Conservation (phyloP, 1,139 yeast species). For the Candida mesenterica region DNA sequence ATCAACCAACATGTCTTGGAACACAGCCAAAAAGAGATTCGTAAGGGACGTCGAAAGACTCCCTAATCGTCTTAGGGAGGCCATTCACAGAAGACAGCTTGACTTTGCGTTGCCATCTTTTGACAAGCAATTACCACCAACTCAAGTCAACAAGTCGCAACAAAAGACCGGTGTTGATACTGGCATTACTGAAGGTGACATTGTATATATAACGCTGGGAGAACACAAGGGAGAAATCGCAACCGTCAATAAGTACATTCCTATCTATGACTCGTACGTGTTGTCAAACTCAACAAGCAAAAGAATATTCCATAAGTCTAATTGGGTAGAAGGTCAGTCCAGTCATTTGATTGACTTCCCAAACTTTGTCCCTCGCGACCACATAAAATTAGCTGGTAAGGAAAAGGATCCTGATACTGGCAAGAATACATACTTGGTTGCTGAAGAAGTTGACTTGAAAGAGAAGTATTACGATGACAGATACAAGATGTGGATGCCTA, state of each 20-base stretch:
- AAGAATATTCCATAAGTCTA: constrained; percentile 55
- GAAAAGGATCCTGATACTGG: constrained; percentile 62
- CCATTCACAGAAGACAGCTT: constrained; percentile 20
- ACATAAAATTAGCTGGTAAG: constrained; percentile 70
- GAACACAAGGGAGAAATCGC: constrained; percentile 71
- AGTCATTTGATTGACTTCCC: constrained; percentile 71
- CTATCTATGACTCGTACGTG: constrained; percentile 33
- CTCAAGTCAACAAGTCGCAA: constrained; percentile 27
- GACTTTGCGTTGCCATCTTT: constrained; percentile 36
- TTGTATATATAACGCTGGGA: constrained; percentile 60
- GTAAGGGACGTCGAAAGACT: constrained; percentile 36
- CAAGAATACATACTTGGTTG: constrained; percentile 64
- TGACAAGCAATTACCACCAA: constrained; percentile 19
- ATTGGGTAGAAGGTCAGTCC: constrained; percentile 73
- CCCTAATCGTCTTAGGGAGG: constrained; percentile 31
- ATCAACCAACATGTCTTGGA: constrained; percentile 34
- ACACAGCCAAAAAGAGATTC: constrained; percentile 35
- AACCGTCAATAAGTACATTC: constrained; percentile 34
- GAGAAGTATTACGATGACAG: constrained; percentile 74
- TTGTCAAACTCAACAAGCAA: constrained; percentile 37
- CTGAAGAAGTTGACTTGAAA: constrained; percentile 65
- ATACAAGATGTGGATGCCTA: constrained; percentile 72
- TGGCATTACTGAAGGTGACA: constrained; percentile 43
- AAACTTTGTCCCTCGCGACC: constrained; percentile 47
- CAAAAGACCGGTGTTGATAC: constrained; percentile 30